Conservation (phyloP, 139 green algal genomes). For the Gonium pectorale region DNA sequence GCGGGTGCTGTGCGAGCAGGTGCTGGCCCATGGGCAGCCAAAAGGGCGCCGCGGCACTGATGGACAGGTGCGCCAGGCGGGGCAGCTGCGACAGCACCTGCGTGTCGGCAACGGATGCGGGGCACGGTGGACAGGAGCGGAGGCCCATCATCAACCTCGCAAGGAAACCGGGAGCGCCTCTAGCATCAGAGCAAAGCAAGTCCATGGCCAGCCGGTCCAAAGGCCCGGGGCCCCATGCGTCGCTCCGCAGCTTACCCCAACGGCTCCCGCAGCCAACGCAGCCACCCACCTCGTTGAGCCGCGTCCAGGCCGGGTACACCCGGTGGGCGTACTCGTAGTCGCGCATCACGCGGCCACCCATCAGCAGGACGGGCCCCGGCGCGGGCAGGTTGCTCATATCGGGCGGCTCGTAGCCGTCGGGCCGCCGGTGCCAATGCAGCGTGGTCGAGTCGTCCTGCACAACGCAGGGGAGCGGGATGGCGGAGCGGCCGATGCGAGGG, state of each 20-base stretch:
- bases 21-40: constrained; percentile 39
- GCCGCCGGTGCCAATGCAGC: constrained; percentile 34
- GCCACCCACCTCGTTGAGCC: constrained; percentile 7
- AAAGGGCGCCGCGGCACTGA: constrained; percentile 22
- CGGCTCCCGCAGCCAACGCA: not conserved
- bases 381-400: not conserved
- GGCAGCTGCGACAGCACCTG: constrained; percentile 21
- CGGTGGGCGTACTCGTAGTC: constrained; percentile 20
- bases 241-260: not conserved
- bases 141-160: no score
- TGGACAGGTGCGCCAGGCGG: not conserved
- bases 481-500: no score
- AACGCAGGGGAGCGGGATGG: no score
- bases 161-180: no score
- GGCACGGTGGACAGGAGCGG: no score
- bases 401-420: constrained; percentile 27
- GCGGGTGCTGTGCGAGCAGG: constrained; percentile 5
- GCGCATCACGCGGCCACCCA: not conserved
- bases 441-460: constrained; percentile 29
- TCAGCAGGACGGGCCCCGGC: not conserved
- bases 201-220: no score
- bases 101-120: not conserved
- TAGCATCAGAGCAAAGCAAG: no score
- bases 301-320: constrained; percentile 25
- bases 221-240: no score